These are phyloP conservation scores for Suhomyces kunorum DNA, from an alignment of 1,139 yeast species.

Conservation along the genomic window DNA sequence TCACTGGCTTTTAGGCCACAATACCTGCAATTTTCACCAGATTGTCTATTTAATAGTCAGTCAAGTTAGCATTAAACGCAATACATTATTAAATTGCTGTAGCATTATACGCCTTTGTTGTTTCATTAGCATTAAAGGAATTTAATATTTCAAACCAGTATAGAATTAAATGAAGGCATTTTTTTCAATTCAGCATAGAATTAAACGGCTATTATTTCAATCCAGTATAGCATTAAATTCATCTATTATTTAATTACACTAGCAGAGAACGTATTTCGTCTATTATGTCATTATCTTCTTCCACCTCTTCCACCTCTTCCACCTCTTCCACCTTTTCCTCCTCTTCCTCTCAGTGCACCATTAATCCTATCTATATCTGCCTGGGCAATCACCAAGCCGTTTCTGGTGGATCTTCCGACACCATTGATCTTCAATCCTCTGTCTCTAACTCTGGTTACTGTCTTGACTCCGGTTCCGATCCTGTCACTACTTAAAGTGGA, in stretches of 20 bases:
- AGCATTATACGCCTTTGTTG: no score
- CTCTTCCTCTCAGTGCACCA: conserved; percentile 17
- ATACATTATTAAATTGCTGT: no score
- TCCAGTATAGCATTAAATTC: background rate
- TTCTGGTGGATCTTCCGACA: conserved; percentile 77
- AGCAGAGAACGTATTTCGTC: background rate
- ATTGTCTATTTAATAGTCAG: no score
- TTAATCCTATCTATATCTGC: conserved; percentile 60
- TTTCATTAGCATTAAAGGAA: no score
- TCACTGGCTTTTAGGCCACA: conserved; percentile 37
- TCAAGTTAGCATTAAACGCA: no score
- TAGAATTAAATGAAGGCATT: no score
- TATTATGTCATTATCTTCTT: conserved; percentile 2
- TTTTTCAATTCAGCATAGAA: no score
- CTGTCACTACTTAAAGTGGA: conserved; percentile 54
- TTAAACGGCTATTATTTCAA: no score
- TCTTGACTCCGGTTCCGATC: conserved; percentile 53
- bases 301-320: conserved; percentile 12
- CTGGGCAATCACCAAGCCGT: conserved; percentile 76
- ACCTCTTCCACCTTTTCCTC: conserved; percentile 18
- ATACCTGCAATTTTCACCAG: no score
- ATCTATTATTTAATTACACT: no score
- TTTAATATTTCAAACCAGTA: no score
- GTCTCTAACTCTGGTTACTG: conserved; percentile 50
- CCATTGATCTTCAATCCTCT: conserved; percentile 77